Conservation (phyloP, 2,329 filamentous ascomycete species). For the Leptographium procerum region DNA sequence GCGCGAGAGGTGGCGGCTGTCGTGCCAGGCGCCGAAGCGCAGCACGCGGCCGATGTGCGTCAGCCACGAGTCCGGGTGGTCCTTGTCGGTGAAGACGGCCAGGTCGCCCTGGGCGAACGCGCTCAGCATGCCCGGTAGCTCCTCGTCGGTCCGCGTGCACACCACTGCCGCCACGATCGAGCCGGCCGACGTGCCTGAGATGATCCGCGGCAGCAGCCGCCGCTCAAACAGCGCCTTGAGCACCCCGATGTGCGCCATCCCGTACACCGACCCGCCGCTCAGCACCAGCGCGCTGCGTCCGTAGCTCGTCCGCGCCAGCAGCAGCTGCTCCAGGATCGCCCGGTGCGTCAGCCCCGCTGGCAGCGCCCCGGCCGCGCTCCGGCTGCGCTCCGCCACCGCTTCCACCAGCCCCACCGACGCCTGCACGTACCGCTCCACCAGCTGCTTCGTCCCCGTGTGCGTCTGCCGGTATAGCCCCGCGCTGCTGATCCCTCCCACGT, state of each 20-base stretch:
- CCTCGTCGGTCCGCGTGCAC: conserved; percentile 66
- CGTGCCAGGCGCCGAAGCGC: conserved; percentile 74
- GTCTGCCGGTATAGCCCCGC: conserved; percentile 72
- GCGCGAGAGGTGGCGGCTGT: conserved; percentile 67
- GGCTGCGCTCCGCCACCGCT: conserved; percentile 46
- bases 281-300: conserved; percentile 74
- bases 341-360: conserved; percentile 46
- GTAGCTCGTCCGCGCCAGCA: conserved; percentile 66
- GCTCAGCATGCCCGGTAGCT: conserved; percentile 58
- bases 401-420: conserved; percentile 66
- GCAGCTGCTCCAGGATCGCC: conserved; percentile 53
- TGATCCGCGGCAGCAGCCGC: conserved; percentile 68
- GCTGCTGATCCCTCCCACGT: conserved; percentile 79
- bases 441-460: conserved; percentile 71
- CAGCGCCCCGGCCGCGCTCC: conserved; percentile 32
- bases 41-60: conserved; percentile 61
- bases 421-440: conserved; percentile 81
- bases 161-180: conserved; percentile 76
- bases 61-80: conserved; percentile 48
- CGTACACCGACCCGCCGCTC: conserved; percentile 79
- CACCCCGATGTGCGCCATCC: conserved; percentile 86
- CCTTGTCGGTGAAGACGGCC: conserved; percentile 61
- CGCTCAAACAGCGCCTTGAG: conserved; percentile 69
- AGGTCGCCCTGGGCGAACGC: conserved; percentile 71
- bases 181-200: conserved; percentile 78